Evolutionary conservation across 768 basidiomycete species (phyloP), one percentile per base, ranked within the genome.

Genomic region (Amanita muscaria): DNA sequence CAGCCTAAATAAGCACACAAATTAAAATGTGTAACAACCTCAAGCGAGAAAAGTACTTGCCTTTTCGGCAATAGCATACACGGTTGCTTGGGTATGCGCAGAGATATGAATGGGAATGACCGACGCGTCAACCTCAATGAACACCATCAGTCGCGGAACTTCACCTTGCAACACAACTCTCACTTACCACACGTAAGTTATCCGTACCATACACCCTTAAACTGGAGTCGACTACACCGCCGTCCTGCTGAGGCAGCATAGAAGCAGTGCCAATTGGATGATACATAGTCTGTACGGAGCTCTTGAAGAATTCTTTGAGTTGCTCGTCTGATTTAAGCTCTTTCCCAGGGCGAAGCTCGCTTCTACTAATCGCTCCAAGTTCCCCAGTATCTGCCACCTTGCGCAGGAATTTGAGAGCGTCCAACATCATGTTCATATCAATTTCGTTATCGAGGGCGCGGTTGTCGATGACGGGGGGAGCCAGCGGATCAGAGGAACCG

Each of bases 391-490:
- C 22, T 11, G 36, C 27, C 5, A 60, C 15, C 38, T 49, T 56
- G 2, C 53, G 52, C 12, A 50, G 45, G 32, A 61, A 60, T 52
- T 62, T 56, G 22, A 60, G 21, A 1, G 42, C 51, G 38, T 58
- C 42, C 31, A 61, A 33, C 21, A 58, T 33, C 14, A 59, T 22
- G 8, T 51, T 45, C 5, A 61, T 18, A 44, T 62, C 60, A 5
- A 49, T 35, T 18, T 45, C 38, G 37, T 60, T 54, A 12, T 49
- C 49, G 40, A 69, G 63, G 56, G 69, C 71, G 40, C 64, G 58
- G 4, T 70, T 70, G 52, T 77, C 66, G 52, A 78, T 73, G 5
- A 53, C 46, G 1, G 76, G 75, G 15, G 61, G 40, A 12, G 57
- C 54, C 47, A 69, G 67, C 4, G 70, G 61, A 51, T 66, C 58